Conservation (phyloP, 768 basidiomycete species). For the Pholiota molesta region DNA sequence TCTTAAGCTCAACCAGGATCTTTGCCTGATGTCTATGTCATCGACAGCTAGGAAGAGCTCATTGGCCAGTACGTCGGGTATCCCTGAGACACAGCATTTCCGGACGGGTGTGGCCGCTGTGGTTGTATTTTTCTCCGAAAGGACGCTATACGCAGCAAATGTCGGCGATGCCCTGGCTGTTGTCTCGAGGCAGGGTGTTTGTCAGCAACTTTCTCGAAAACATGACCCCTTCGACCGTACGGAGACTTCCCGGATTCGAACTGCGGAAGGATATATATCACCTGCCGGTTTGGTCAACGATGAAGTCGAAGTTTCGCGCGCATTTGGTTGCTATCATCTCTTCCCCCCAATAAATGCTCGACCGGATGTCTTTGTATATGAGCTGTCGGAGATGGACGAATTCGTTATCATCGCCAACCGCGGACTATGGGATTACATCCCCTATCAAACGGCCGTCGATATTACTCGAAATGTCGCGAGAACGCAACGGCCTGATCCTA, state of each 20-base stretch:
- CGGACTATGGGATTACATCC: conserved; percentile 92
- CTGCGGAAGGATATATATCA: conserved; percentile 94
- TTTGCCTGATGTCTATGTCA: conserved; percentile 67
- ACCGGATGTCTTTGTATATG: conserved; percentile 73
- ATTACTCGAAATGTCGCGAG: conserved; percentile 89
- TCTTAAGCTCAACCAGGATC: conserved; percentile 79
- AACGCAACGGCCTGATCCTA: conserved; percentile 58
- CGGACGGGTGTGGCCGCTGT: conserved; percentile 82
- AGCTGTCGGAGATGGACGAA: conserved; percentile 86
- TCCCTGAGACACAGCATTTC: conserved; percentile 49
- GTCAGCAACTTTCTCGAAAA: conserved; percentile 71
- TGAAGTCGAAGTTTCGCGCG: conserved; percentile 87
- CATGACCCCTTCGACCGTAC: conserved; percentile 89
- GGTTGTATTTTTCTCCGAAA: conserved; percentile 80
- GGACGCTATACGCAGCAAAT: conserved; percentile 88
- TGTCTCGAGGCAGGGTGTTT: conserved; percentile 75
- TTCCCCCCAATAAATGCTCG: conserved; percentile 90
- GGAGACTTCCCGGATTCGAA: conserved; percentile 87
- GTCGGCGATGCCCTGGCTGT: conserved; percentile 89
- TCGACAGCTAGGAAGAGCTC: conserved; percentile 67
- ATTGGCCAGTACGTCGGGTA: conserved; percentile 51
- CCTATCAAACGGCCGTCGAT: conserved; percentile 95
- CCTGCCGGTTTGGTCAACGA: conserved; percentile 91
- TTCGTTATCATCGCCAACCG: conserved; percentile 95
- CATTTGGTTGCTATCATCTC: conserved; percentile 91